These are phyloP conservation scores for Euphorbia pulcherrima DNA, from an alignment of 345 rosid genomes.

Conservation along the genomic window DNA sequence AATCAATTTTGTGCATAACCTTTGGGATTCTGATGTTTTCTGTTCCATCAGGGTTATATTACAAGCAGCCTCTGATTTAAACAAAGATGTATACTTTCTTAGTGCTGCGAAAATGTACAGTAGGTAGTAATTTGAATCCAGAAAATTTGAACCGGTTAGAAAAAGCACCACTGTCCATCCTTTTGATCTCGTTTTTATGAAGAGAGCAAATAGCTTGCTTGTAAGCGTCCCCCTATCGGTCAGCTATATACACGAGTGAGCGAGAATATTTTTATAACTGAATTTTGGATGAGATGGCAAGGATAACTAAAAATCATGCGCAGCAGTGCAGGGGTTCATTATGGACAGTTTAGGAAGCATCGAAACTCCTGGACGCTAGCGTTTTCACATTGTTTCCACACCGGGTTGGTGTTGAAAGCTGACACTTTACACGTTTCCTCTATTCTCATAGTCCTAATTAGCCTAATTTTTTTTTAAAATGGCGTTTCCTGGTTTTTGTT, in stretches of 20 bases:
- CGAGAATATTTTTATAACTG: not conserved
- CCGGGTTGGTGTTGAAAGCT: too few relatives aligned
- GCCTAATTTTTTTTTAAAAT: too few relatives aligned
- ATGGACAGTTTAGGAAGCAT: too few relatives aligned
- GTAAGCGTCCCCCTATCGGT: conserved; percentile 35
- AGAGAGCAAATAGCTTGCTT: conserved; percentile 36
- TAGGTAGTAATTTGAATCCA: conserved; percentile 19
- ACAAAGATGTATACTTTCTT: conserved; percentile 16
- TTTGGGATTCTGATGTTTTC: conserved; percentile 12
- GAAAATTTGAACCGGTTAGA: conserved; percentile 21
- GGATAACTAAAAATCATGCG: too few relatives aligned
- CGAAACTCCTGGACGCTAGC: too few relatives aligned
- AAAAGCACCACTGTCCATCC: conserved; percentile 20
- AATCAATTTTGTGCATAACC: conserved; percentile 12
- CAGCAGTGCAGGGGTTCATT: too few relatives aligned
- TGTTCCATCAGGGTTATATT: conserved; percentile 24
- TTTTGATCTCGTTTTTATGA: conserved; percentile 26
- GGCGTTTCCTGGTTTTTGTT: too few relatives aligned
- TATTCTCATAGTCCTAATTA: too few relatives aligned
- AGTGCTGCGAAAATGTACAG: conserved; percentile 37
- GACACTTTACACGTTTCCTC: too few relatives aligned
- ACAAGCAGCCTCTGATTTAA: conserved; percentile 6
- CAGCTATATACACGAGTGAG: conserved; percentile 23
- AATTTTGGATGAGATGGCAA: too few relatives aligned
- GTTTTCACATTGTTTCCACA: too few relatives aligned